A percentile compares a stretch with the other conserved stretches of the same genome.
phyloP scores from a whole-genome alignment of 495 filamentous ascomycete species.

The Cladorrhinum samala region DNA sequence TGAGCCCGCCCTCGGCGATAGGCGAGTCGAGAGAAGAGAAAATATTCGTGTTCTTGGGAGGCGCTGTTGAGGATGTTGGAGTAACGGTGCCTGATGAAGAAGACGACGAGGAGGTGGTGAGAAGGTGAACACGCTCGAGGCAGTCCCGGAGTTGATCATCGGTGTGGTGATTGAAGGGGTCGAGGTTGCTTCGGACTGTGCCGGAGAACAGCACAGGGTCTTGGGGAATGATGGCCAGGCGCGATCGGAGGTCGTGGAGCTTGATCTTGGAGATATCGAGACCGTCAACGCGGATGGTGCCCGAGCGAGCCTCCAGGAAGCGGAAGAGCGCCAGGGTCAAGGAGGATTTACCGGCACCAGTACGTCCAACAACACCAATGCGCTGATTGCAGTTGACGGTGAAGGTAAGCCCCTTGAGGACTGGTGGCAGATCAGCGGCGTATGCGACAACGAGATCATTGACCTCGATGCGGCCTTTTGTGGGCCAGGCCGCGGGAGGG shows the following conservation, averaged over 20 bases:
- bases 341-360: constrained; percentile 82
- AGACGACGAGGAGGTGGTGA: constrained; percentile 34
- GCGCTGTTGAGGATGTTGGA: constrained; percentile 19
- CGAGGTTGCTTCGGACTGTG: constrained; percentile 75
- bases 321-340: constrained; percentile 78
- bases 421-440: constrained; percentile 66
- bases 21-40: constrained; percentile 54
- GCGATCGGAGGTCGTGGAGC: constrained; percentile 64
- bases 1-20: constrained; percentile 71
- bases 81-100: constrained; percentile 22
- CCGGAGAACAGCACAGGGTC: constrained; percentile 86
- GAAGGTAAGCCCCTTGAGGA: constrained; percentile 71
- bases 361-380: constrained; percentile 78
- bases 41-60: constrained; percentile 53
- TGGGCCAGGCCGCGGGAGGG: constrained; percentile 75
- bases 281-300: constrained; percentile 68
- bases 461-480: constrained; percentile 68
- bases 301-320: constrained; percentile 67
- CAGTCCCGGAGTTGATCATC: constrained; percentile 70
- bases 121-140: constrained; percentile 68
- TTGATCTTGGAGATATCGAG: constrained; percentile 70
- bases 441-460: constrained; percentile 68
- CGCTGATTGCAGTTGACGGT: constrained; percentile 64
- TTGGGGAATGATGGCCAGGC: constrained; percentile 72
- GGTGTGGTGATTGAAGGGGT: constrained; percentile 67